These are phyloP conservation scores for Cladosporium colombiae DNA, from an alignment of 2,329 filamentous ascomycete species.

Conservation along the genomic window DNA sequence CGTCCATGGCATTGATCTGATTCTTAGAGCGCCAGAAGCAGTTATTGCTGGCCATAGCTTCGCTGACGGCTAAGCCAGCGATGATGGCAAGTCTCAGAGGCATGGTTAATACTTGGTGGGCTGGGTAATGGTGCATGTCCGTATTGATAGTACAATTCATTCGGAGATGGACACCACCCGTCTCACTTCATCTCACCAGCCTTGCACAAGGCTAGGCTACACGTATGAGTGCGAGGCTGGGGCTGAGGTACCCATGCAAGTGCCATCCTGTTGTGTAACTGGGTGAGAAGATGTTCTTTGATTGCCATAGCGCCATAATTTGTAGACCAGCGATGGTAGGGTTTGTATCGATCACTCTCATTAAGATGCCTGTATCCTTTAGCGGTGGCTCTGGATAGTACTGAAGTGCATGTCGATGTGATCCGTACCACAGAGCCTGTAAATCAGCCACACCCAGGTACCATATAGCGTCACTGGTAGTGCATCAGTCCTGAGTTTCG, in stretches of 20 bases:
- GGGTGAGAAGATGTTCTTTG: background rate
- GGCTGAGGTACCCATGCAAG: background rate
- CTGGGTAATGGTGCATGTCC: background rate
- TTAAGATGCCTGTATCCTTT: background rate
- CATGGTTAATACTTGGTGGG: background rate
- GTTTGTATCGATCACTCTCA: background rate
- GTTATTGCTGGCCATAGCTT: background rate
- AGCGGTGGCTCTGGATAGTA: background rate
- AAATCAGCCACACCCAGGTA: background rate
- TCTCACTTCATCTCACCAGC: background rate
- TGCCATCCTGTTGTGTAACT: background rate
- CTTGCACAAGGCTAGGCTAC: background rate
- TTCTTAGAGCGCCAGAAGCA: conserved; percentile 20
- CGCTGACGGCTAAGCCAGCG: background rate
- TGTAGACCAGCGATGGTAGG: background rate
- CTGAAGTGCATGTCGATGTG: background rate
- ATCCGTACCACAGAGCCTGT: background rate
- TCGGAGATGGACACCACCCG: background rate
- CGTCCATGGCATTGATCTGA: conserved; percentile 4
- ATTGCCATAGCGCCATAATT: background rate
- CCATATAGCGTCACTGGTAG: background rate
- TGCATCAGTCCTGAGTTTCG: background rate
- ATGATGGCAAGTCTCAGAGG: background rate
- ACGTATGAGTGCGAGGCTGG: background rate
- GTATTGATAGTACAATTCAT: background rate